phyloP scores from a whole-genome alignment of 164 flowering plant species.

The Euptelea pleiosperma region DNA sequence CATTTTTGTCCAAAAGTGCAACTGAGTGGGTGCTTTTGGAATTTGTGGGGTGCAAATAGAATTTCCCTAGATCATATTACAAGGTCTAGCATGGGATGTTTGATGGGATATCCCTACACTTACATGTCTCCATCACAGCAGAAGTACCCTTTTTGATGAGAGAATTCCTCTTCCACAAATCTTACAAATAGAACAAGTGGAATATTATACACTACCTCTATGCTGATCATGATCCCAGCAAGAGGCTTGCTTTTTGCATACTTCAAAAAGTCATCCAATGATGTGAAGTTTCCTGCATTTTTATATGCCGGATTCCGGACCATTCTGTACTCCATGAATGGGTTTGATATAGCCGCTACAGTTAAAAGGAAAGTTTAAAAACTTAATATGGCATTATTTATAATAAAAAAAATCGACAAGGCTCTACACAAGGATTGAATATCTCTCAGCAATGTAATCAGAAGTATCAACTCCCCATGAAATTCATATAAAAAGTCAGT shows the following conservation, averaged over 20 bases:
- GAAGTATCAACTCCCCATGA: no score
- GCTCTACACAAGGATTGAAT: no score
- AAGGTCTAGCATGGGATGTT: no score
- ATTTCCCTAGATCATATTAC: no score
- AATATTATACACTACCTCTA: slow-evolving; percentile 29
- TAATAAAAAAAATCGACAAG: no score
- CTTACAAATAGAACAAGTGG: no score
- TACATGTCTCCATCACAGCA: neutral
- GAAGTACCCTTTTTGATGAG: neutral
- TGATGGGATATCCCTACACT: no score
- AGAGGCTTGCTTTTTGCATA: slow-evolving; percentile 25
- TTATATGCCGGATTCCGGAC: slow-evolving; percentile 33
- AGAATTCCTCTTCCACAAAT: neutral
- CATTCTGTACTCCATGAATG: slow-evolving; percentile 6
- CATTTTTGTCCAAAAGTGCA: no score
- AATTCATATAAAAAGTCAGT: no score
- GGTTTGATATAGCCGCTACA: slow-evolving; percentile 35
- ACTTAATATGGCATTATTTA: neutral
- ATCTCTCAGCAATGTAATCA: no score
- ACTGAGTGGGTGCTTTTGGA: no score
- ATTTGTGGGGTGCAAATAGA: no score
- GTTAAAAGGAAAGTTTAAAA: neutral
- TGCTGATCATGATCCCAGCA: slow-evolving; percentile 35
- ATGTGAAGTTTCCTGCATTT: slow-evolving; percentile 29
- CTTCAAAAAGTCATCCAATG: slow-evolving; percentile 31